A percentile compares a stretch with the other conserved stretches of the same genome.
phyloP scores from a whole-genome alignment of 106 monocot genomes.

The Apostasia shenzhenica region DNA sequence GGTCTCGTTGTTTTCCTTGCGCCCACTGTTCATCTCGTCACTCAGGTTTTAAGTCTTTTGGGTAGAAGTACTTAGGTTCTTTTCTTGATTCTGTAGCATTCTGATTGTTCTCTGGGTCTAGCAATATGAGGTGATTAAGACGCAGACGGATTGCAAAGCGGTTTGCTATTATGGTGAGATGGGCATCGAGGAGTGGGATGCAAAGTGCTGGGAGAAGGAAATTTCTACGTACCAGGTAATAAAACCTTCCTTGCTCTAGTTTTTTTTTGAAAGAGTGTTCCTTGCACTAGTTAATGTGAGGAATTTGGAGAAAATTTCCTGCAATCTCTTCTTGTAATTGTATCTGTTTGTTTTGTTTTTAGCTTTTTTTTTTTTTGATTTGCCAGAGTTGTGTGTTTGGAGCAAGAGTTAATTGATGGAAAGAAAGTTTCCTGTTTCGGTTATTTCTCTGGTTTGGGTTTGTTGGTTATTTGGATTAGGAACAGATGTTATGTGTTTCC shows the following conservation, averaged over 20 bases:
- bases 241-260: not conserved
- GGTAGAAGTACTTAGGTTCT: not conserved
- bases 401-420: too few species aligned
- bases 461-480: too few species aligned
- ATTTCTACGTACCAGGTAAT: constrained; percentile 35
- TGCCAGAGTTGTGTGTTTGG: too few species aligned
- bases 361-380: too few species aligned
- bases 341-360: too few species aligned
- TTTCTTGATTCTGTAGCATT: not conserved
- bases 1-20: constrained; percentile 69
- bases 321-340: too few species aligned
- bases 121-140: constrained; percentile 71
- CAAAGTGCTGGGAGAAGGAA: constrained; percentile 61
- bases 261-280: too few species aligned
- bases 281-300: too few species aligned
- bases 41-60: constrained; percentile 39
- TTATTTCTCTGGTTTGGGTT: too few species aligned
- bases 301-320: too few species aligned
- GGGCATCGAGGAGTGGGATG: constrained; percentile 67
- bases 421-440: too few species aligned
- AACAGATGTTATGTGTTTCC: too few species aligned
- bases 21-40: constrained; percentile 80
- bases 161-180: constrained; percentile 54
- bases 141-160: constrained; percentile 37
- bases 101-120: constrained; percentile 9